These are phyloP conservation scores for Phyllachora maydis DNA, from an alignment of 2,329 filamentous ascomycete genomes.

Conservation along the genomic window DNA sequence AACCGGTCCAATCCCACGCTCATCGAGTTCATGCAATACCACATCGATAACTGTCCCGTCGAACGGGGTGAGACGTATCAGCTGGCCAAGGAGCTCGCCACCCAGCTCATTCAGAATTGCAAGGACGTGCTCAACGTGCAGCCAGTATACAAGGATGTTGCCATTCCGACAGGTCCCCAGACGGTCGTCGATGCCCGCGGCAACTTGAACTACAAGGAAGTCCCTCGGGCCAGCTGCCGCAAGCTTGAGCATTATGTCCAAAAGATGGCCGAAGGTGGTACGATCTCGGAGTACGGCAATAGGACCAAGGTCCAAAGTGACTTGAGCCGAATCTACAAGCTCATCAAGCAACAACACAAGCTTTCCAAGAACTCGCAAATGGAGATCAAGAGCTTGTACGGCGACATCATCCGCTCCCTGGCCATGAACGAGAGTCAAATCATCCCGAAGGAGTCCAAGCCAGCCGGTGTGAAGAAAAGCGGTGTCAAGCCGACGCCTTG, in stretches of 20 bases:
- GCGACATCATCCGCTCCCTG: conserved; percentile 80
- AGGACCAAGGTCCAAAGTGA: conserved; percentile 96
- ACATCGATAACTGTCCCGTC: conserved; percentile 96
- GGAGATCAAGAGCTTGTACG: conserved; percentile 89
- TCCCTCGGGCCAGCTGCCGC: conserved; percentile 68
- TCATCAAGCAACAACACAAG: conserved; percentile 97
- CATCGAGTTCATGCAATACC: conserved; percentile 98
- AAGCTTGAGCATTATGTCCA: conserved; percentile 97
- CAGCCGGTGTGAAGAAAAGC: conserved; percentile 29
- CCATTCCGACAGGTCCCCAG: conserved; percentile 73
- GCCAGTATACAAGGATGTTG: conserved; percentile 92
- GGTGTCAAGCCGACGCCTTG: conserved; percentile 24
- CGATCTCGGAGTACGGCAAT: conserved; percentile 97
- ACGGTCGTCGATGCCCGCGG: conserved; percentile 85
- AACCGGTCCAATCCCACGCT: conserved; percentile 93
- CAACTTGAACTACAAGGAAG: conserved; percentile 81
- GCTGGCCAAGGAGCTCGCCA: conserved; percentile 85
- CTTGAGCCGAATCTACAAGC: conserved; percentile 84
- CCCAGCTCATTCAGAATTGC: conserved; percentile 93
- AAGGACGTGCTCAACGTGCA: conserved; percentile 69
- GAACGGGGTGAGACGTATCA: conserved; percentile 95
- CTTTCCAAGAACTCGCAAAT: conserved; percentile 90
- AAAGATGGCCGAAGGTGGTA: conserved; percentile 95
- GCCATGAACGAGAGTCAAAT: conserved; percentile 98
- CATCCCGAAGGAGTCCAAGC: conserved; percentile 68